Evolutionary conservation across 164 flowering plant species (phyloP).

Genomic region (Akebia trifoliata): DNA sequence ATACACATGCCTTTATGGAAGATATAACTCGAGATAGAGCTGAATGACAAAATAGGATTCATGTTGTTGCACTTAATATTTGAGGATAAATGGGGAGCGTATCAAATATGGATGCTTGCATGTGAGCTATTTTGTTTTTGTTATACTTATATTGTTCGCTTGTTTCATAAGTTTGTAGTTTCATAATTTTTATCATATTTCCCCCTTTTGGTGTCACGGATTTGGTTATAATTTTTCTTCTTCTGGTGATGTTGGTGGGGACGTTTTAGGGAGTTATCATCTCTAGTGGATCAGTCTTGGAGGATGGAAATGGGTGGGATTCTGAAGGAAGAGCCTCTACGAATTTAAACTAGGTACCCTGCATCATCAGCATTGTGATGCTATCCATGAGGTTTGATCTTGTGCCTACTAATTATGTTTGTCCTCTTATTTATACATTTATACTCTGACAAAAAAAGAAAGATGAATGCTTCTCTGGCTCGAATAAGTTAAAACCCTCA

Average conservation of each 20-base stretch:
- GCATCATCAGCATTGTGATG: background rate
- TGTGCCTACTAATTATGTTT: background rate
- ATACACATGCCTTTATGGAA: too few species aligned
- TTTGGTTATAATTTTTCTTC: background rate
- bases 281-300: slow-evolving; percentile 87
- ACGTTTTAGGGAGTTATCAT: slow-evolving; percentile 67
- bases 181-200: background rate
- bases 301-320: slow-evolving; percentile 92
- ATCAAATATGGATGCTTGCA: too few species aligned
- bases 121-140: too few species aligned
- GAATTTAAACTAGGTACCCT: slow-evolving; percentile 17
- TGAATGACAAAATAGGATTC: too few species aligned
- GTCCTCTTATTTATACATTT: background rate
- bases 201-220: background rate
- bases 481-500: too few species aligned
- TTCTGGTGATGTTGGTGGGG: slow-evolving; percentile 10
- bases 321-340: slow-evolving; percentile 57
- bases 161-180: too few species aligned
- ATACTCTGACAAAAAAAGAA: too few species aligned
- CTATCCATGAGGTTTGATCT: slow-evolving; percentile 2
- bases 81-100: too few species aligned
- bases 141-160: too few species aligned
- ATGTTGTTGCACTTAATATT: too few species aligned
- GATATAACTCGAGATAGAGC: too few species aligned
- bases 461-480: too few species aligned